phyloP scores from a whole-genome alignment of 2,329 filamentous ascomycete genomes.

The Aspergillus melleus region DNA sequence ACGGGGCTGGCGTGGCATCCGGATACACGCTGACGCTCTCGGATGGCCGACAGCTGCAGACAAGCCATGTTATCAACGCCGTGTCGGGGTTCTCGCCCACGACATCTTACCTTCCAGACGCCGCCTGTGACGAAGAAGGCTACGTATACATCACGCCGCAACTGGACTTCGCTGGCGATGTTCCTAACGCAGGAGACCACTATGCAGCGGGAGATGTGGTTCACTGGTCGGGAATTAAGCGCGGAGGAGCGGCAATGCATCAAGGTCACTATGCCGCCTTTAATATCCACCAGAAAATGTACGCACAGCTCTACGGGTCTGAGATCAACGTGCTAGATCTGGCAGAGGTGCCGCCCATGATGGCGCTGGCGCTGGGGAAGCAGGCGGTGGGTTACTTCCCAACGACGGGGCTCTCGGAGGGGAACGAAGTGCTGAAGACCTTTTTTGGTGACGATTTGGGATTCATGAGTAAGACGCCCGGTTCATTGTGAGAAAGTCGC shows the following conservation, averaged over 20 bases:
- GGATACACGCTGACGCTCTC: constrained; percentile 54
- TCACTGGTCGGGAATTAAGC: constrained; percentile 1
- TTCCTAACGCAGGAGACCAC: constrained; percentile 60
- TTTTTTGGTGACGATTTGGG: constrained; percentile 5
- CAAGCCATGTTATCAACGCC: constrained; percentile 67
- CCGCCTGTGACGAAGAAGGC: constrained; percentile 59
- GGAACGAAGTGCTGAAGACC: not conserved
- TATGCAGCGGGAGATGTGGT: constrained; percentile 58
- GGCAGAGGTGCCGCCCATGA: constrained; percentile 1
- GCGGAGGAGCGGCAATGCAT: not conserved
- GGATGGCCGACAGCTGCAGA: constrained; percentile 58
- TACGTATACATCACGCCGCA: constrained; percentile 62
- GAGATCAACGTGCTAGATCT: not conserved
- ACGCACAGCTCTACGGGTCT: not conserved
- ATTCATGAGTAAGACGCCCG: not conserved
- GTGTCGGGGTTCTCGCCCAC: constrained; percentile 63
- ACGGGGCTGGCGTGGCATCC: constrained; percentile 44
- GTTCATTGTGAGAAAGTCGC: not conserved
- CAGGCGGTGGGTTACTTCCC: constrained; percentile 2
- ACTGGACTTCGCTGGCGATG: constrained; percentile 52
- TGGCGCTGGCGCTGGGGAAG: constrained; percentile 1
- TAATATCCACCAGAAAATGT: constrained; percentile 2
- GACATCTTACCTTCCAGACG: constrained; percentile 60
- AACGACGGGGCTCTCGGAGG: not conserved
- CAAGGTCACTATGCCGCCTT: constrained; percentile 1